Conservation (phyloP, 2,329 filamentous ascomycete genomes). For the Nothomitra cinnamomea region DNA sequence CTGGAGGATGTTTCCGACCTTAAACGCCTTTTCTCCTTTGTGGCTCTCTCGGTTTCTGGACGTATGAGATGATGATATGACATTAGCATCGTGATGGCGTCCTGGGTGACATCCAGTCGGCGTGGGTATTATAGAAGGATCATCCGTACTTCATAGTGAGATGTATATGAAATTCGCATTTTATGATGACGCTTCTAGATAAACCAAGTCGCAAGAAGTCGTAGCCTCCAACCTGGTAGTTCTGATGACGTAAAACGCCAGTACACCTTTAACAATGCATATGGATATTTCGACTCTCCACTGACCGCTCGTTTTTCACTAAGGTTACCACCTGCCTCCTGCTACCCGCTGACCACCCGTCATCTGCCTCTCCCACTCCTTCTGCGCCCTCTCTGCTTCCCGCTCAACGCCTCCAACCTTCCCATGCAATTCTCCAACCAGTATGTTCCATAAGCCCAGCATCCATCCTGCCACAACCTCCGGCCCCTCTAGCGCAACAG, state of each 20-base stretch:
- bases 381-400: background rate
- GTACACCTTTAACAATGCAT: background rate
- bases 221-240: background rate
- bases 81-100: constrained; percentile 2
- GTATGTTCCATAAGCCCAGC: constrained; percentile 42
- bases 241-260: background rate
- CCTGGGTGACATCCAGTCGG: background rate
- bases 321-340: background rate
- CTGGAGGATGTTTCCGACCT: background rate
- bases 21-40: constrained; percentile 7
- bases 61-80: background rate
- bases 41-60: background rate
- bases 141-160: too few species aligned
- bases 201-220: background rate
- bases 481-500: constrained; percentile 30
- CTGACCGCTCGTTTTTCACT: background rate
- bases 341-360: background rate
- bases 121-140: too few species aligned
- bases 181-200: background rate
- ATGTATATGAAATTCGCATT: too few species aligned
- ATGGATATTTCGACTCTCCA: background rate
- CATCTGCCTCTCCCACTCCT: background rate
- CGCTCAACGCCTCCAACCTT: background rate
- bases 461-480: constrained; percentile 20
- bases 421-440: constrained; percentile 37